Base-by-base conservation (phyloP, 495 filamentous ascomycete genomes). In the Cairneyella variabilis region DNA sequence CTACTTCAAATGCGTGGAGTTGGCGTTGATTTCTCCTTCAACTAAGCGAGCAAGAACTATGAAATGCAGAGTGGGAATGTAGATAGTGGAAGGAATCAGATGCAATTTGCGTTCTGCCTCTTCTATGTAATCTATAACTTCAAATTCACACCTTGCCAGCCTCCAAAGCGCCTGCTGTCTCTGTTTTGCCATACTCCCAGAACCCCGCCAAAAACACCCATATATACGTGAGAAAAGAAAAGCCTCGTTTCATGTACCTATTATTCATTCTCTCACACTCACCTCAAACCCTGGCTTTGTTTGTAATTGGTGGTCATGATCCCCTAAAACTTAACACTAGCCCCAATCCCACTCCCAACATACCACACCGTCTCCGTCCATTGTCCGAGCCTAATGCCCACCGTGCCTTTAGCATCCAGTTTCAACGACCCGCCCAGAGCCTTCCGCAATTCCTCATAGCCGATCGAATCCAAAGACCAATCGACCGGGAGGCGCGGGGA, bases 401-500 rank as follows among this genome's bases (percentile, higher is more conserved):
- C 83, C 27, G 77, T 71, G 6, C 90, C 93, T 53, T 75, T 72
- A n/a, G 90, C 85, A 68, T 90, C 85, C 54, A 98, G 64, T 66
- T 85, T 84, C 58, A 97, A 66, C 23, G 69, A 72, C 0, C 91
- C 90, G 10, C 91, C 90, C n/a, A 98, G 66, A n/a, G 93, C 91
- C 60, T 82, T 82, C 59, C 74, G 82, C 25, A 98, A 69, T 28
- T 83, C 84, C 21, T 88, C 85, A 66, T 92, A 95, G 2, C 92
- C 93, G 36, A 95, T 82, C 10, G 84, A 83, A 12, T 78, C 84
- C 1, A 92, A 48, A 38, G 78, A 80, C 82, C 91, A 86, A 23
- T 85, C 74, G 5, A 97, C 91, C 0, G 93, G 92, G 42, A 98
- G 61, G 51, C 74, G 77, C 2, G 93, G 93, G 2, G 83, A 86